These are phyloP conservation scores for Exserohilum turcica DNA, from an alignment of 2,329 filamentous ascomycete species.

Conservation along the genomic window DNA sequence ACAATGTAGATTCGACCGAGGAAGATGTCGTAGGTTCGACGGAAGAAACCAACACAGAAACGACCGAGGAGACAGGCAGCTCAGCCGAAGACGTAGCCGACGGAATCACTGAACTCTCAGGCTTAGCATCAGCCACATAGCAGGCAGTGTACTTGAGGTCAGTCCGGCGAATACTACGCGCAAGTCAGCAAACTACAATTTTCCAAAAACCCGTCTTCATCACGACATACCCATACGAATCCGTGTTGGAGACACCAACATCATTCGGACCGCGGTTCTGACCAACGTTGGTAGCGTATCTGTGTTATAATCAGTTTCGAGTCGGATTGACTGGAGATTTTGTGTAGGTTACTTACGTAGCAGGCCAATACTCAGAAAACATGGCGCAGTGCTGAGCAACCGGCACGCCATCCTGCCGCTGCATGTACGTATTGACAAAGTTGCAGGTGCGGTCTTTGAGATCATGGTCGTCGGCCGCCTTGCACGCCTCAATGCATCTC, in stretches of 20 bases:
- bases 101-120: too few species aligned
- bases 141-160: slow-evolving; percentile 1
- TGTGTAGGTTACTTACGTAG: background rate
- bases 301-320: background rate
- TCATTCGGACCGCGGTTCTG: slow-evolving; percentile 2
- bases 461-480: slow-evolving; percentile 15
- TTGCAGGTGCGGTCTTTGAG: slow-evolving; percentile 25
- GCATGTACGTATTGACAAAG: slow-evolving; percentile 43
- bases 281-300: slow-evolving; percentile 13
- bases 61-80: background rate
- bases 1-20: too few species aligned
- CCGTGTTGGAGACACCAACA: slow-evolving; percentile 2
- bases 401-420: slow-evolving; percentile 29
- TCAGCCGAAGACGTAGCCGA: too few species aligned
- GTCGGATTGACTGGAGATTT: too few species aligned
- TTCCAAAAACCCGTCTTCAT: background rate
- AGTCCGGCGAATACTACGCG: background rate
- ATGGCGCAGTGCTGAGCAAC: slow-evolving; percentile 35
- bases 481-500: slow-evolving; percentile 39
- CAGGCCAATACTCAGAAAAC: slow-evolving; percentile 12
- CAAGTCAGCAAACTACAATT: background rate
- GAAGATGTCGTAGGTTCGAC: background rate
- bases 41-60: background rate
- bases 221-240: slow-evolving; percentile 6
- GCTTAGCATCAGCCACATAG: background rate